A percentile compares a stretch with the other conserved stretches of the same genome.
Evolutionary conservation across 352 stramenopile species (phyloP).

Genomic region (Globisporangium nagaii): DNA sequence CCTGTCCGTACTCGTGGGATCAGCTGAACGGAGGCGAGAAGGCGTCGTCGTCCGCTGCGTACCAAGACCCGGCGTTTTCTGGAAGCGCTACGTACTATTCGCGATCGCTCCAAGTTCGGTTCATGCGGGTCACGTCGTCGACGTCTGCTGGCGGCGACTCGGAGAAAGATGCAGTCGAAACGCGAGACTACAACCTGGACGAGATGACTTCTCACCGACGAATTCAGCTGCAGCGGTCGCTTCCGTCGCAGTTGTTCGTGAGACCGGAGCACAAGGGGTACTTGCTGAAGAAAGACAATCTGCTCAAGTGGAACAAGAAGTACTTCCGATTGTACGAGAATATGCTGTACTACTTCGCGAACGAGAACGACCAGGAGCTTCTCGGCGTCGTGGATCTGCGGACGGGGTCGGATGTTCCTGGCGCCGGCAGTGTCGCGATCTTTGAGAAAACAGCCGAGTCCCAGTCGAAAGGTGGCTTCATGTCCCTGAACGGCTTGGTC

Average conservation of each 20-base stretch:
- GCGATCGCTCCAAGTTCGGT: slow-evolving; percentile 77
- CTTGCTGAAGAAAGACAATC: slow-evolving; percentile 83
- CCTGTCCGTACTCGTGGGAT: slow-evolving; percentile 86
- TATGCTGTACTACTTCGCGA: slow-evolving; percentile 88
- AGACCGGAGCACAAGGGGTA: slow-evolving; percentile 76
- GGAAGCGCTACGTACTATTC: slow-evolving; percentile 48
- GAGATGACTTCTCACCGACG: slow-evolving; percentile 77
- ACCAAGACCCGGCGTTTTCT: slow-evolving; percentile 61
- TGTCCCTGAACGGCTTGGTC: slow-evolving; percentile 76
- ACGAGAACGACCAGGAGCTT: slow-evolving; percentile 78
- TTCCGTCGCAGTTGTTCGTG: slow-evolving; percentile 77
- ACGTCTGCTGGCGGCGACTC: slow-evolving; percentile 42
- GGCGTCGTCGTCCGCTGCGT: slow-evolving; percentile 43
- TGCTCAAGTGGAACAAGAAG: slow-evolving; percentile 87
- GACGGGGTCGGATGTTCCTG: slow-evolving; percentile 56
- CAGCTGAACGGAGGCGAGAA: slow-evolving; percentile 64
- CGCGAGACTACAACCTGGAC: slow-evolving; percentile 85
- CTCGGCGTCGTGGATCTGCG: slow-evolving; percentile 80
- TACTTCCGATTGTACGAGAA: slow-evolving; percentile 86
- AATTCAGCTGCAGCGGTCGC: slow-evolving; percentile 78
- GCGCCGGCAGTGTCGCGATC: slow-evolving; percentile 73
- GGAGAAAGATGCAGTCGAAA: slow-evolving; percentile 78
- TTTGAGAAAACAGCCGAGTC: slow-evolving; percentile 70
- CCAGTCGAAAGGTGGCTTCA: slow-evolving; percentile 51
- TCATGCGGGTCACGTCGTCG: slow-evolving; percentile 84